Conservation (phyloP, 2,329 filamentous ascomycete genomes). For the Calonectria pseudoturangicola region DNA sequence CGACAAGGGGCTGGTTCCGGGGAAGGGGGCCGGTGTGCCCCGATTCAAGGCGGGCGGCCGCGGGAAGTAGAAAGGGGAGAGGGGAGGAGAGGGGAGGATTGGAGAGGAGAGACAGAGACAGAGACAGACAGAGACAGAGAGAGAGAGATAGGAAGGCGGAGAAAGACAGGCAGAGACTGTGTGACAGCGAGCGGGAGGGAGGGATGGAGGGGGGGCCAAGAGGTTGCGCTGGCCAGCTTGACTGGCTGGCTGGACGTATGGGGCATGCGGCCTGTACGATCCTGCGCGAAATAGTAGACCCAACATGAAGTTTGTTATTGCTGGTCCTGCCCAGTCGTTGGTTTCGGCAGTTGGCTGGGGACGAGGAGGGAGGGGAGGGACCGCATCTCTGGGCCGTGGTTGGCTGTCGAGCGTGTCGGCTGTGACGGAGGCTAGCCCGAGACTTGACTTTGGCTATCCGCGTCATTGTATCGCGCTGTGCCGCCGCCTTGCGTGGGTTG, state of each 20-base stretch:
- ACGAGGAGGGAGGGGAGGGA: slow-evolving; percentile 10
- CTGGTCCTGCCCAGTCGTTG: neutral
- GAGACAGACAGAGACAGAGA: neutral
- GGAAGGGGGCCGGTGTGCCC: slow-evolving; percentile 15
- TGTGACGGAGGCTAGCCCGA: slow-evolving; percentile 30
- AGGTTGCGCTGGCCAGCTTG: neutral
- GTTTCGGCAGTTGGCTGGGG: slow-evolving; percentile 27
- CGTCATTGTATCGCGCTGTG: slow-evolving; percentile 28
- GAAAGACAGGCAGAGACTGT: neutral
- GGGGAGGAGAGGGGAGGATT: neutral
- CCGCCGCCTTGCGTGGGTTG: slow-evolving; percentile 31
- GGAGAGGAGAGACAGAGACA: neutral
- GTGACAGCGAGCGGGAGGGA: neutral
- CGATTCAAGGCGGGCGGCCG: slow-evolving; percentile 11
- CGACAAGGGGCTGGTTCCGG: slow-evolving; percentile 10
- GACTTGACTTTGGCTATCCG: slow-evolving; percentile 23
- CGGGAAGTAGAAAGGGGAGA: slow-evolving; percentile 6
- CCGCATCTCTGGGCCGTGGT: slow-evolving; percentile 8
- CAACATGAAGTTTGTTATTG: slow-evolving; percentile 21
- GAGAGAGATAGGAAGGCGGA: slow-evolving; percentile 5
- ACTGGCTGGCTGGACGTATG: neutral
- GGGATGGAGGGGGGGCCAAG: too few relatives aligned
- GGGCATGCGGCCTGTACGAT: slow-evolving; percentile 30
- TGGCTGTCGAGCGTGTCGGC: slow-evolving; percentile 27
- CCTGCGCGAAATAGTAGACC: slow-evolving; percentile 35